phyloP scores from a whole-genome alignment of 2,329 filamentous ascomycete genomes.

The Phialocephala sp. region DNA sequence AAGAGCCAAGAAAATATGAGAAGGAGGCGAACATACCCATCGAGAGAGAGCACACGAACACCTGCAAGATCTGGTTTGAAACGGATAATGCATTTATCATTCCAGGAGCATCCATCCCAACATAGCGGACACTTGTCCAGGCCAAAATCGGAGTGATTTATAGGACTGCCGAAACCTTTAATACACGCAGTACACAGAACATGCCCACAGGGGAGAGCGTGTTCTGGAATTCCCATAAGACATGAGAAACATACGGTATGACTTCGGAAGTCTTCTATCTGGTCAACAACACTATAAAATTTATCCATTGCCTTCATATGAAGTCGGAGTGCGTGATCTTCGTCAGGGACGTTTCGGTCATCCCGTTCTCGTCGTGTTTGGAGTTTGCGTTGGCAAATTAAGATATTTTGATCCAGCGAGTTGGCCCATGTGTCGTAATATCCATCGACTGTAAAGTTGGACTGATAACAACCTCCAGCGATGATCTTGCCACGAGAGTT shows the following conservation, averaged over 20 bases:
- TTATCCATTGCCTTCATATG: conserved; percentile 1
- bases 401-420: neutral
- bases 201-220: conserved; percentile 13
- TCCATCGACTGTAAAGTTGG: neutral
- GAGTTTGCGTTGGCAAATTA: neutral
- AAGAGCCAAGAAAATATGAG: neutral
- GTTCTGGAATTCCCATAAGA: conserved; percentile 6
- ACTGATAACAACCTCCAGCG: neutral
- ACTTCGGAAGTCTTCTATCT: neutral
- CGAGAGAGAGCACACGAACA: conserved; percentile 3
- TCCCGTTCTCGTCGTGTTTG: neutral
- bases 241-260: conserved; percentile 8
- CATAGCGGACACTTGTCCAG: conserved; percentile 7
- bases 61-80: conserved; percentile 11
- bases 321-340: neutral
- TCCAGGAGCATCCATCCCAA: neutral
- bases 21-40: conserved; percentile 4
- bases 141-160: neutral
- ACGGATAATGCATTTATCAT: neutral
- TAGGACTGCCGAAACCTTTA: neutral
- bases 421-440: neutral
- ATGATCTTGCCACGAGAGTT: neutral
- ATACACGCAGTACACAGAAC: conserved; percentile 9
- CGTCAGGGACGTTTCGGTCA: neutral
- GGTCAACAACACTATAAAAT: neutral